Conservation (phyloP, 768 basidiomycete species). For the Exsudoporus frostii region DNA sequence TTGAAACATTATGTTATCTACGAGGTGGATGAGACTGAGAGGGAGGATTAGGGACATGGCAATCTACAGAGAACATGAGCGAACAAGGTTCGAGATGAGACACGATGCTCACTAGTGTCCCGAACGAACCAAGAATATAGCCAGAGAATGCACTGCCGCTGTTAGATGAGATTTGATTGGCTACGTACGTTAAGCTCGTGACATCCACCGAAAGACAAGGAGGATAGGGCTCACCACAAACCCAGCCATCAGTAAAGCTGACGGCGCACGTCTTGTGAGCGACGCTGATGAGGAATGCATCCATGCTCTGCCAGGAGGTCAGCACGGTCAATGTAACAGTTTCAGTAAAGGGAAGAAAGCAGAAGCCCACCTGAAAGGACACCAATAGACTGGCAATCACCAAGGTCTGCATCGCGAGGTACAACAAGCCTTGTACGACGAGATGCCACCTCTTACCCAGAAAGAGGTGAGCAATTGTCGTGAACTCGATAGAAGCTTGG, state of each 20-base stretch:
- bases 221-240: slow-evolving; percentile 21
- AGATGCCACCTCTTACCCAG: slow-evolving; percentile 25
- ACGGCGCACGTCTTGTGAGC: slow-evolving; percentile 27
- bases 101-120: slow-evolving; percentile 14
- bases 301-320: slow-evolving; percentile 17
- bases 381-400: slow-evolving; percentile 24
- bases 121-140: slow-evolving; percentile 22
- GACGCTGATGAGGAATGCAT: slow-evolving; percentile 20
- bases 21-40: slow-evolving; percentile 22
- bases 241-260: slow-evolving; percentile 21
- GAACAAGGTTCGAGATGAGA: neutral
- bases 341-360: neutral
- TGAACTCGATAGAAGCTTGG: slow-evolving; percentile 25
- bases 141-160: slow-evolving; percentile 18
- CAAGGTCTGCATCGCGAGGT: slow-evolving; percentile 21
- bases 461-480: slow-evolving; percentile 26
- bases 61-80: slow-evolving; percentile 14
- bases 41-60: slow-evolving; percentile 19
- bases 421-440: slow-evolving; percentile 17
- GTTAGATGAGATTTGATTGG: slow-evolving; percentile 7
- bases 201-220: neutral
- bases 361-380: slow-evolving; percentile 26
- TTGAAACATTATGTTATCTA: slow-evolving; percentile 26
- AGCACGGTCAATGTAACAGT: neutral
- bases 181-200: slow-evolving; percentile 4